Evolutionary conservation across 140 eudicot species (phyloP).

Genomic region (Cichorium intybus): DNA sequence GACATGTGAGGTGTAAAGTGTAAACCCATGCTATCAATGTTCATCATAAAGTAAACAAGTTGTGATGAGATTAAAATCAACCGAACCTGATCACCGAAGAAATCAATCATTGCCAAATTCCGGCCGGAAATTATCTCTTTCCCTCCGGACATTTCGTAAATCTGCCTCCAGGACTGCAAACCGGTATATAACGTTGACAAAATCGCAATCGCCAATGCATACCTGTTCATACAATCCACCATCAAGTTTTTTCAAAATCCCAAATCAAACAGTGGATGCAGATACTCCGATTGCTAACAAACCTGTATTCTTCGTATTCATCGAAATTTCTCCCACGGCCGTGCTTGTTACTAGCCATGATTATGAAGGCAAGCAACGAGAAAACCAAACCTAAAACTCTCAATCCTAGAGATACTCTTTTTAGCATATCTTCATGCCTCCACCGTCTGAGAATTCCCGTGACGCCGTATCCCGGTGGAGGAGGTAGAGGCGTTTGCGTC

Average conservation of each 20-base stretch:
- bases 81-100: slow-evolving; percentile 89
- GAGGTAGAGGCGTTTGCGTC: slow-evolving; percentile 25
- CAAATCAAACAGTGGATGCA: not conserved
- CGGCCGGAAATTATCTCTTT: slow-evolving; percentile 33
- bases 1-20: too few relatives aligned
- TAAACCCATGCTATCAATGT: too few relatives aligned
- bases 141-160: slow-evolving; percentile 58
- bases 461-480: slow-evolving; percentile 40
- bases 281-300: not conserved
- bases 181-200: slow-evolving; percentile 86
- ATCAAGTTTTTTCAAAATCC: not conserved
- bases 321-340: slow-evolving; percentile 69
- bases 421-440: slow-evolving; percentile 64
- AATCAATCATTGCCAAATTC: slow-evolving; percentile 49
- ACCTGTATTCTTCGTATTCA: slow-evolving; percentile 81
- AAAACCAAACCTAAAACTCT: slow-evolving; percentile 50
- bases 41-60: not conserved
- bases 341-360: slow-evolving; percentile 82
- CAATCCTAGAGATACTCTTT: slow-evolving; percentile 44
- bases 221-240: slow-evolving; percentile 35
- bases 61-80: not conserved
- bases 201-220: slow-evolving; percentile 78
- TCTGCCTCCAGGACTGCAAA: slow-evolving; percentile 57
- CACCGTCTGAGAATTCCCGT: slow-evolving; percentile 47
- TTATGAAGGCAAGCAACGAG: slow-evolving; percentile 70